Evolutionary conservation across 352 stramenopile genomes (phyloP).

Genomic region (Globisporangium abappressorium): DNA sequence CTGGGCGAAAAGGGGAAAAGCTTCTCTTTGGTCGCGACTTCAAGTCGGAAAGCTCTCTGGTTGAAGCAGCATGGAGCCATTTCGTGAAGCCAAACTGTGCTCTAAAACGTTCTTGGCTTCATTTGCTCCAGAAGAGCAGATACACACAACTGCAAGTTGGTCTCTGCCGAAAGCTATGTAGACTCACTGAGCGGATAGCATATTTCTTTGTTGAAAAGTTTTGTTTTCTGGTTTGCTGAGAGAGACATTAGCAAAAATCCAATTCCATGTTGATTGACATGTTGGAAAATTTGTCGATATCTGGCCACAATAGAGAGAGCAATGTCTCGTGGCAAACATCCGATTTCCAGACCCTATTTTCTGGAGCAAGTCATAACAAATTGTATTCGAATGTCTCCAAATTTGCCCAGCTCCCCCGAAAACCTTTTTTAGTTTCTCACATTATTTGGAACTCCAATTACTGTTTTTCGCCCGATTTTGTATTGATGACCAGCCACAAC

Average conservation of each 20-base stretch:
- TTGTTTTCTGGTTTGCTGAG: neutral
- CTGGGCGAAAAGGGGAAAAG: neutral
- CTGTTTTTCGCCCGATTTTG: neutral
- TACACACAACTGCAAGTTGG: neutral
- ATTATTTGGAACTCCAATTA: neutral
- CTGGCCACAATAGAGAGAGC: neutral
- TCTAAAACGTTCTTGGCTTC: neutral
- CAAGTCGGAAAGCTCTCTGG: neutral
- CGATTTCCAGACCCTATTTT: neutral
- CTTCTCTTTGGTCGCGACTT: neutral
- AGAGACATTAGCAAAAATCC: neutral
- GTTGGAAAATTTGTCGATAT: neutral
- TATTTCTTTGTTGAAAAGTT: neutral
- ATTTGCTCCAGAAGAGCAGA: neutral
- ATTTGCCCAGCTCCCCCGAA: neutral
- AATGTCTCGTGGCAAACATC: neutral
- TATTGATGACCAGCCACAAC: neutral
- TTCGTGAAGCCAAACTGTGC: neutral
- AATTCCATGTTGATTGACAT: neutral
- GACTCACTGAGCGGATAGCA: neutral
- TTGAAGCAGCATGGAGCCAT: neutral
- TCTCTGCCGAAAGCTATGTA: neutral
- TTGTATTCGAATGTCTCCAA: neutral
- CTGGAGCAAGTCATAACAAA: neutral
- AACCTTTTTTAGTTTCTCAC: neutral